Conservation (phyloP, 176 grass and related monocot species). For the Cenchrus americanus region DNA sequence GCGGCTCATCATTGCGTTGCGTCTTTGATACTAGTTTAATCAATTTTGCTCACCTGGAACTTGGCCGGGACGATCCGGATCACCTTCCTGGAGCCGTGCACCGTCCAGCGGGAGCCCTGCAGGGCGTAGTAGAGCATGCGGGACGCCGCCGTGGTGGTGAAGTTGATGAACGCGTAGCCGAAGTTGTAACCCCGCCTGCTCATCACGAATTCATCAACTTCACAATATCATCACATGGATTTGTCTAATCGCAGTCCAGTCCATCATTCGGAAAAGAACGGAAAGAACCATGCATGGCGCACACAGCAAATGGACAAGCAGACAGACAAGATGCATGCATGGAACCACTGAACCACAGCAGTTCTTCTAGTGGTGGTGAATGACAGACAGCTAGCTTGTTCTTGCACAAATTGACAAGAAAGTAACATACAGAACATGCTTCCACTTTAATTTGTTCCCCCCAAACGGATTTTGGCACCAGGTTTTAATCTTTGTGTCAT, state of each 20-base stretch:
- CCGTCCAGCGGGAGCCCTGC: constrained; percentile 46
- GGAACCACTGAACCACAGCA: background rate
- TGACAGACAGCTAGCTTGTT: too few species aligned
- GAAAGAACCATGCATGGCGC: background rate
- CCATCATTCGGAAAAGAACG: too few species aligned
- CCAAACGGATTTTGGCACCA: too few species aligned
- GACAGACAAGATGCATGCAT: too few species aligned
- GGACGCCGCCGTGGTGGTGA: constrained; percentile 54
- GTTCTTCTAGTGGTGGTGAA: background rate
- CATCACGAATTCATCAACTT: background rate
- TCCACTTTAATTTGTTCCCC: too few species aligned
- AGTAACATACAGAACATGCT: too few species aligned
- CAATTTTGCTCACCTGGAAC: constrained; percentile 46
- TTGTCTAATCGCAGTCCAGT: background rate
- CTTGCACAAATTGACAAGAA: background rate
- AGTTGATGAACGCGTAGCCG: constrained; percentile 83
- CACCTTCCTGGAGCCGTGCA: constrained; percentile 47
- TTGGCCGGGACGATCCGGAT: constrained; percentile 48
- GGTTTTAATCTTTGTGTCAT: too few species aligned
- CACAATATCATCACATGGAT: background rate
- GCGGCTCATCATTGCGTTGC: background rate
- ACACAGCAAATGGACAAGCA: background rate
- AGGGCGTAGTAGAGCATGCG: constrained; percentile 25
- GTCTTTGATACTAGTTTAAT: too few species aligned
- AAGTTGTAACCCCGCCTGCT: constrained; percentile 39